Conservation (phyloP, 495 filamentous ascomycete genomes). For the Sabuloglossum arenarium region DNA sequence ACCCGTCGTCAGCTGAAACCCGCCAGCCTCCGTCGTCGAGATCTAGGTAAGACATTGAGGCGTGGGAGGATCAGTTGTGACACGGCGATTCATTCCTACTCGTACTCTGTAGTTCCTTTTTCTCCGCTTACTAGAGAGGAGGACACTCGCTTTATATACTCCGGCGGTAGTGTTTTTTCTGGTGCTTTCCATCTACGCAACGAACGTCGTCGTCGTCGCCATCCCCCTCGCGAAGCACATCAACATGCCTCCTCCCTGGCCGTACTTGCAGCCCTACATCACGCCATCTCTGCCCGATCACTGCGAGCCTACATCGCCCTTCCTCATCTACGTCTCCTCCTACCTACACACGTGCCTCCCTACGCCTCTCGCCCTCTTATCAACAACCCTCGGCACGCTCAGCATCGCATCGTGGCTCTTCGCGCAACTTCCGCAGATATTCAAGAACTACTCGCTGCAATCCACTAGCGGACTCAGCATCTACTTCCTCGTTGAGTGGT, state of each 20-base stretch:
- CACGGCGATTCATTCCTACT: background rate
- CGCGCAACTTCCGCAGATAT: constrained; percentile 54
- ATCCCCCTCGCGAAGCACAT: background rate
- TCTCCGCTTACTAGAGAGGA: background rate
- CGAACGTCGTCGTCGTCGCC: background rate
- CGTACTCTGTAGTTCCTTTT: background rate
- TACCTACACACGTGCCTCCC: constrained; percentile 46
- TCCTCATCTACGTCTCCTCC: constrained; percentile 36
- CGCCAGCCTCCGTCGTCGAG: background rate
- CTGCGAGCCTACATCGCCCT: constrained; percentile 39
- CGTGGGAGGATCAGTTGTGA: background rate
- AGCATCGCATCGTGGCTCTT: constrained; percentile 60
- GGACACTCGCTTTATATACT: background rate
- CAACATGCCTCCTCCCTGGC: background rate
- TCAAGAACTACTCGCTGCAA: constrained; percentile 43
- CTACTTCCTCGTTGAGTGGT: constrained; percentile 51
- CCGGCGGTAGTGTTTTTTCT: background rate
- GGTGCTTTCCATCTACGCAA: background rate
- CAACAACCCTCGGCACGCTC: constrained; percentile 38
- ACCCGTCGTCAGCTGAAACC: background rate
- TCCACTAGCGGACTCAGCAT: constrained; percentile 48
- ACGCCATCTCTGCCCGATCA: constrained; percentile 28
- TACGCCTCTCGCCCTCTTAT: constrained; percentile 42
- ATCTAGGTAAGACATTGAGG: background rate
- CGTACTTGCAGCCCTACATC: background rate